Conservation (phyloP, 352 stramenopile species). For the Peronospora tabacina region DNA sequence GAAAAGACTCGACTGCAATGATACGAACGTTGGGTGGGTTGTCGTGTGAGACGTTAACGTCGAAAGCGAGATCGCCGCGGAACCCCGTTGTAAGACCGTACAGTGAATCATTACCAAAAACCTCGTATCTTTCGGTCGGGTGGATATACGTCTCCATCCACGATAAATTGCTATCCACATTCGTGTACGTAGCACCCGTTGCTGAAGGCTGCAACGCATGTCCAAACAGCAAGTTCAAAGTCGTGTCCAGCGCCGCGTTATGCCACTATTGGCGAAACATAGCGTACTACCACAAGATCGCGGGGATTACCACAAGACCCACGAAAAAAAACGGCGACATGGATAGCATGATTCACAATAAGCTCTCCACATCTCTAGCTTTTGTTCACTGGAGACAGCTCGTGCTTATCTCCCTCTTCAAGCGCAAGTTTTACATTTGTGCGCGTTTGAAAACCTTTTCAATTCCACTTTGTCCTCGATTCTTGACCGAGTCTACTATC, state of each 20-base stretch:
- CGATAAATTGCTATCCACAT: slow-evolving; percentile 6
- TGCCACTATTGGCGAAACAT: slow-evolving; percentile 13
- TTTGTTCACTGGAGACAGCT: not conserved
- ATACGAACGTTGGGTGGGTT: slow-evolving; percentile 46
- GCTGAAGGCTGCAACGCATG: slow-evolving; percentile 10
- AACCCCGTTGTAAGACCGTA: slow-evolving; percentile 21
- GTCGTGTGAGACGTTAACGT: slow-evolving; percentile 7
- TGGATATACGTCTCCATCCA: slow-evolving; percentile 20
- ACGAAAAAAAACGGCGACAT: slow-evolving; percentile 6
- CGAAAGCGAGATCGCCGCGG: slow-evolving; percentile 17
- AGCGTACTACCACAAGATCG: slow-evolving; percentile 11
- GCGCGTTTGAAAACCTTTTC: slow-evolving; percentile 7
- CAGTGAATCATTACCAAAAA: slow-evolving; percentile 19
- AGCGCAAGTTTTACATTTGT: slow-evolving; percentile 8
- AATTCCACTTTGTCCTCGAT: not conserved
- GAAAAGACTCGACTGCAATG: slow-evolving; percentile 48
- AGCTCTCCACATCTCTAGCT: not conserved
- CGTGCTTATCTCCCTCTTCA: slow-evolving; percentile 4
- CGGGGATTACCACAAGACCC: slow-evolving; percentile 6
- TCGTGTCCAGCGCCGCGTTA: slow-evolving; percentile 18
- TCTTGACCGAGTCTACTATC: not conserved
- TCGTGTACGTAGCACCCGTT: slow-evolving; percentile 2
- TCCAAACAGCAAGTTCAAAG: slow-evolving; percentile 15
- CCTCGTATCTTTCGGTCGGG: slow-evolving; percentile 12
- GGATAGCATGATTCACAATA: slow-evolving; percentile 7